These are phyloP conservation scores for Durio zibethinus DNA, from an alignment of 345 rosid genomes.

Conservation along the genomic window DNA sequence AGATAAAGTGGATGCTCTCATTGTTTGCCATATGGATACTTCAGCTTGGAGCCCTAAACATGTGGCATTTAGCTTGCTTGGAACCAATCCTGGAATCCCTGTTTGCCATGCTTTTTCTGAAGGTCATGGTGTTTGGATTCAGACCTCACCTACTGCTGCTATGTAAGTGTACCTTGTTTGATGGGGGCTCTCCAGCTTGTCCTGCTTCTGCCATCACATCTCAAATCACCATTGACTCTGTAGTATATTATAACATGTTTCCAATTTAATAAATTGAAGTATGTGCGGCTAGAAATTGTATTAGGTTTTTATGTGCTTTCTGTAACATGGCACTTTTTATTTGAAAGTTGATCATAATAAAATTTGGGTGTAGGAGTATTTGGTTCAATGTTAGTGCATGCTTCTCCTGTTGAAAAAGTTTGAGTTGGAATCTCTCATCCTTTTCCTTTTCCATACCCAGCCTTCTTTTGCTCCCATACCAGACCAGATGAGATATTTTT, in stretches of 20 bases:
- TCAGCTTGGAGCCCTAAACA: conserved; percentile 39
- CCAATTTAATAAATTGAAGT: conserved; percentile 1
- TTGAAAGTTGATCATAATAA: too few species aligned
- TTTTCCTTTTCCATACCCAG: too few species aligned
- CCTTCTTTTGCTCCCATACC: too few species aligned
- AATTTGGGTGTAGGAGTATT: too few species aligned
- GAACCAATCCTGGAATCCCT: conserved; percentile 32
- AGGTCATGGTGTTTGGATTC: conserved; percentile 9
- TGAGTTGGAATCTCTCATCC: too few species aligned
- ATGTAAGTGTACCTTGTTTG: background rate
- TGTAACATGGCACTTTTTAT: background rate
- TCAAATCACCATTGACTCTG: background rate
- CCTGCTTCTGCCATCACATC: background rate
- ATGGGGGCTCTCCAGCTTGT: background rate
- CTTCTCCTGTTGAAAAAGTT: too few species aligned
- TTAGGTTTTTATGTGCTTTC: background rate
- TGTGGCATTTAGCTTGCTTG: conserved; percentile 30
- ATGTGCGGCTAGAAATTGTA: background rate
- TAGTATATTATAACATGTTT: background rate
- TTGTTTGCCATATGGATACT: conserved; percentile 49
- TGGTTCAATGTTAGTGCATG: too few species aligned
- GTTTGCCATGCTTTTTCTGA: conserved; percentile 41
- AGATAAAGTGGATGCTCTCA: conserved; percentile 33
- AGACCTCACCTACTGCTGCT: background rate
- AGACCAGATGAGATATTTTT: too few species aligned